phyloP scores from a whole-genome alignment of 176 grass and related monocot species.

The Musa itinerans region DNA sequence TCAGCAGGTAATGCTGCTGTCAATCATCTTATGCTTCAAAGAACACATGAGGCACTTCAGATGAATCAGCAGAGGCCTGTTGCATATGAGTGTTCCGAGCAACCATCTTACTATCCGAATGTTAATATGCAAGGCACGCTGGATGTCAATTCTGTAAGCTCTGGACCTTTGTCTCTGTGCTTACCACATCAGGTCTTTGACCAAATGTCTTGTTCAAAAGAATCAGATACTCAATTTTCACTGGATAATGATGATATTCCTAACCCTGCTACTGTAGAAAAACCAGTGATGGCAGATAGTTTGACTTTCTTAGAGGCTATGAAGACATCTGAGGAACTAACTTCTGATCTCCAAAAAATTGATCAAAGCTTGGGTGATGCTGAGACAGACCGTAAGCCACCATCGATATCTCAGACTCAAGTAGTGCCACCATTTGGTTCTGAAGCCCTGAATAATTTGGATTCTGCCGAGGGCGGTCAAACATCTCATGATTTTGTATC shows the following conservation, averaged over 20 bases:
- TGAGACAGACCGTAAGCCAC: slow-evolving; percentile 18
- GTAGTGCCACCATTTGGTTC: slow-evolving; percentile 9
- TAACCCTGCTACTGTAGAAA: slow-evolving; percentile 5
- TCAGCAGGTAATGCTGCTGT: slow-evolving; percentile 30
- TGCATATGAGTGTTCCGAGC: slow-evolving; percentile 25
- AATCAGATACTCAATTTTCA: slow-evolving; percentile 18
- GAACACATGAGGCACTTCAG: slow-evolving; percentile 46
- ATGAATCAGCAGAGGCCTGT: slow-evolving; percentile 32
- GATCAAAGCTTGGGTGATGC: slow-evolving; percentile 11
- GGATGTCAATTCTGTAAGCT: slow-evolving; percentile 30
- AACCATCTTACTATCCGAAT: slow-evolving; percentile 36
- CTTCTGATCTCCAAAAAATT: slow-evolving; percentile 4
- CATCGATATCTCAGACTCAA: slow-evolving; percentile 21
- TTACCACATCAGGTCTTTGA: slow-evolving; percentile 38
- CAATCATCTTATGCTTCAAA: slow-evolving; percentile 34
- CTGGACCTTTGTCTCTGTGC: slow-evolving; percentile 19
- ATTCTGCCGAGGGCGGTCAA: slow-evolving; percentile 7
- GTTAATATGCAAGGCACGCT: slow-evolving; percentile 26
- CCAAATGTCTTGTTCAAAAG: slow-evolving; percentile 30
- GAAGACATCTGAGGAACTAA: slow-evolving; percentile 9
- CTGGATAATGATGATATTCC: slow-evolving; percentile 25
- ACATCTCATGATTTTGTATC: slow-evolving; percentile 22
- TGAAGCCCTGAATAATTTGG: slow-evolving; percentile 17
- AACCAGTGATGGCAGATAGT: slow-evolving; percentile 22
- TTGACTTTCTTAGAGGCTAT: slow-evolving; percentile 10